phyloP scores from a whole-genome alignment of 2,329 filamentous ascomycete species.

The Pseudogymnoascus sp. region DNA sequence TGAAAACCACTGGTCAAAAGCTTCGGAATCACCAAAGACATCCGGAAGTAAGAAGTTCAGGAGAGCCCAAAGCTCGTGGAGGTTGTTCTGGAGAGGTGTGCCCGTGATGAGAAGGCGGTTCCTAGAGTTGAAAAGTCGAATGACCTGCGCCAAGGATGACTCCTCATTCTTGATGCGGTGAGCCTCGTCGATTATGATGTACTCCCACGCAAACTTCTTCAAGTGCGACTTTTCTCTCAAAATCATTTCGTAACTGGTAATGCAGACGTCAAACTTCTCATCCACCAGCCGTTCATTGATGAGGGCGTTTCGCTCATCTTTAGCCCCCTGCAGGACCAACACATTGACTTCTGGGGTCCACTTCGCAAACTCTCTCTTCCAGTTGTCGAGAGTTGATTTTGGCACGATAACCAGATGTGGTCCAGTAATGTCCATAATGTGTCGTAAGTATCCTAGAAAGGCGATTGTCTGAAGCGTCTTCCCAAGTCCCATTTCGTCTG shows the following conservation, averaged over 20 bases:
- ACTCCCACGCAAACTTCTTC: slow-evolving; percentile 98
- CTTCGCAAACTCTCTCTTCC: slow-evolving; percentile 85
- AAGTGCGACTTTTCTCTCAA: slow-evolving; percentile 87
- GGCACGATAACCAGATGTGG: slow-evolving; percentile 89
- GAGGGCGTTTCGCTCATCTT: slow-evolving; percentile 80
- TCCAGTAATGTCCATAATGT: slow-evolving; percentile 80
- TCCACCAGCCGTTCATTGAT: slow-evolving; percentile 89
- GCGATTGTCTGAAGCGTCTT: slow-evolving; percentile 97
- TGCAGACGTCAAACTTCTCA: slow-evolving; percentile 94
- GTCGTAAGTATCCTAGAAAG: slow-evolving; percentile 89
- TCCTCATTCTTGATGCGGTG: slow-evolving; percentile 99
- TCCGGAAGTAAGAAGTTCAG: slow-evolving; percentile 97
- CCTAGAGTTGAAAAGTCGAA: slow-evolving; percentile 89
- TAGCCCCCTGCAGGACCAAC: slow-evolving; percentile 85
- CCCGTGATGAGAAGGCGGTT: slow-evolving; percentile 94
- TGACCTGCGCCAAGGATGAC: slow-evolving; percentile 91
- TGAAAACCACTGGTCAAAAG: slow-evolving; percentile 98
- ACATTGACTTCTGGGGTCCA: slow-evolving; percentile 98
- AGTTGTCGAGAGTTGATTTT: slow-evolving; percentile 97
- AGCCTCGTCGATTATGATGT: slow-evolving; percentile 97
- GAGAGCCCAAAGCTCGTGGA: slow-evolving; percentile 95
- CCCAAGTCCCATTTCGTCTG: slow-evolving; percentile 97
- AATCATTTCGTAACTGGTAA: slow-evolving; percentile 99
- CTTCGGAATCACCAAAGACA: slow-evolving; percentile 92
- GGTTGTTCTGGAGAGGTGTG: slow-evolving; percentile 93